These are phyloP conservation scores for Colletotrichum trifolii DNA, from an alignment of 2,329 filamentous ascomycete genomes.

Conservation along the genomic window DNA sequence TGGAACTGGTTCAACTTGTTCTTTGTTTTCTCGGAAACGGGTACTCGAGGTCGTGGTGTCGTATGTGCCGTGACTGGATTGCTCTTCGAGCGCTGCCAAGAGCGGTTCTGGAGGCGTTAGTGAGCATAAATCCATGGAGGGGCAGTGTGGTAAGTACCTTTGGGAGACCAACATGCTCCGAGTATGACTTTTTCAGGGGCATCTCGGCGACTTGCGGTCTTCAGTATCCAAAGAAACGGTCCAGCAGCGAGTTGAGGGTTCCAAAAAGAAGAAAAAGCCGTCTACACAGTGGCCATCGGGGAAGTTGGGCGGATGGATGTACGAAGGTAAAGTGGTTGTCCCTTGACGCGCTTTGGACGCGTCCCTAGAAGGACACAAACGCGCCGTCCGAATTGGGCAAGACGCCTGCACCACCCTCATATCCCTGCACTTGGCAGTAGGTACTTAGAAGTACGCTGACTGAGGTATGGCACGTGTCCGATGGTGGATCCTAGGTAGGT, in stretches of 20 bases:
- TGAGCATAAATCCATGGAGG: constrained; percentile 28
- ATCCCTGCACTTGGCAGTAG: no score
- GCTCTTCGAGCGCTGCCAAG: constrained; percentile 66
- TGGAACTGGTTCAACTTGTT: constrained; percentile 69
- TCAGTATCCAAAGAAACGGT: constrained; percentile 43
- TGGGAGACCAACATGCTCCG: constrained; percentile 45
- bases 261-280: not conserved
- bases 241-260: constrained; percentile 38
- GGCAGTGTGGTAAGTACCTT: constrained; percentile 42
- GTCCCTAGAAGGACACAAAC: constrained; percentile 19
- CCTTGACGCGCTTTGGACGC: constrained; percentile 30
- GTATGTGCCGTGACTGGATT: constrained; percentile 54
- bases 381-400: constrained; percentile 1
- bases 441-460: no score
- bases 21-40: constrained; percentile 68
- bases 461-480: no score
- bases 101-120: constrained; percentile 47
- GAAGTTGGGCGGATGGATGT: constrained; percentile 19
- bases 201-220: constrained; percentile 40
- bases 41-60: constrained; percentile 53
- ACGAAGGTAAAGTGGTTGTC: constrained; percentile 30
- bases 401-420: no score
- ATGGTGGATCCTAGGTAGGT: no score
- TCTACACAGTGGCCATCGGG: constrained; percentile 25
- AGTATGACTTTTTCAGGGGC: constrained; percentile 55